Evolutionary conservation across 495 filamentous ascomycete species (phyloP), one percentile per base, ranked within the genome.

Genomic region (Rhypophila decipiens): DNA sequence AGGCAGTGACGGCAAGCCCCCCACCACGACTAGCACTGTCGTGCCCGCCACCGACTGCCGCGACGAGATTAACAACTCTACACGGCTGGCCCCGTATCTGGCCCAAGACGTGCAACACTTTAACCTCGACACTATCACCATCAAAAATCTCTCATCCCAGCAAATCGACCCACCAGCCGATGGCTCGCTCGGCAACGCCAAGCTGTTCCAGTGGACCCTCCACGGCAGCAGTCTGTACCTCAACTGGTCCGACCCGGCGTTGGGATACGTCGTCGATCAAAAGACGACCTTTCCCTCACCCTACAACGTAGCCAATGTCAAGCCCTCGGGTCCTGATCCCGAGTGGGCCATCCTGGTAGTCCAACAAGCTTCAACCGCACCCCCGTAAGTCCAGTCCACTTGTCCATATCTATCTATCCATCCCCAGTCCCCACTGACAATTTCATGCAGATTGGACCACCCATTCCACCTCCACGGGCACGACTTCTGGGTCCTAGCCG

Each of bases 391-490:
- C 18, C 27, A 42, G n/a, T 12, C 11, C n/a, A 13, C 8, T 42
- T 17, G 27, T 24, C 18, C 15, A 42, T 10, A 44, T 31, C 50
- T 75, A 29, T 76, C 70, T 70, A 56, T 49, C 12, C 51, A 71
- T 45, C 70, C 70, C 17, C n/a, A n/a, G n/a, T n/a, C n/a, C n/a
- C n/a, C n/a, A n/a, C n/a, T n/a, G n/a, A n/a, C n/a, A n/a, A n/a
- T n/a, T n/a, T n/a, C n/a, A n/a, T n/a, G n/a, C n/a, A n/a, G n/a
- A n/a, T n/a, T n/a, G n/a, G 27, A 31, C 22, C 71, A 63, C 42
- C 75, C 74, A 17, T 68, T 78, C 38, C 74, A 80, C 51, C 63
- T 84, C 2, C 75, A 80, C 59, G 78, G 77, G 8, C 71, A 84
- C 53, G 72, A 83, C 52, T 85, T 84, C 65, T 71, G 56, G 45